phyloP scores from a whole-genome alignment of 2,329 filamentous ascomycete species.

The Didymella arachidicola region DNA sequence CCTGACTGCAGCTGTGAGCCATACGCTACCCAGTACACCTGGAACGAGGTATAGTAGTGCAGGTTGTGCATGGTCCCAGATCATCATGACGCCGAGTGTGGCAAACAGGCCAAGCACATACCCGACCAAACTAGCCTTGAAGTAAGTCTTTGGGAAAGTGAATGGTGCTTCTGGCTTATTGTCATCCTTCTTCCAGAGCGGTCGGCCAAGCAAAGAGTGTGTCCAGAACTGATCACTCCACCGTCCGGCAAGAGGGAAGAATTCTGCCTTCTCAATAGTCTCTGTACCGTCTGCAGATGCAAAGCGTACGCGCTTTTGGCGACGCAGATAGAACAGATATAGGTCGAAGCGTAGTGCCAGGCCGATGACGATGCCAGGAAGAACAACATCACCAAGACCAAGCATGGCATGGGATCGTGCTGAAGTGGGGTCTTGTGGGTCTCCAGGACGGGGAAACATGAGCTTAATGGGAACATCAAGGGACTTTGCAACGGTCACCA shows the following conservation, averaged over 20 bases:
- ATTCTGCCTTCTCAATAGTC: conserved; percentile 50
- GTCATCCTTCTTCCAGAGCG: conserved; percentile 30
- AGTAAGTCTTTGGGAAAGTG: conserved; percentile 83
- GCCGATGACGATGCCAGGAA: conserved; percentile 89
- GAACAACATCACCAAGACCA: conserved; percentile 90
- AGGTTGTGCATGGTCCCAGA: conserved; percentile 84
- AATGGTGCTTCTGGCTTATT: conserved; percentile 40
- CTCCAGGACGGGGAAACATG: conserved; percentile 73
- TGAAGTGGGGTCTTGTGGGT: conserved; percentile 54
- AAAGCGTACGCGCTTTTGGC: conserved; percentile 56
- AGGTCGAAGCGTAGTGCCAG: conserved; percentile 91
- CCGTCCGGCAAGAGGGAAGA: conserved; percentile 65
- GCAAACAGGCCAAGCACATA: conserved; percentile 80
- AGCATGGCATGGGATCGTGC: conserved; percentile 72
- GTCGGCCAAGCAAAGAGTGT: conserved; percentile 43
- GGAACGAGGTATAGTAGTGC: conserved; percentile 93
- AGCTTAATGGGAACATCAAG: conserved; percentile 94
- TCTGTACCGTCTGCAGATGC: conserved; percentile 22
- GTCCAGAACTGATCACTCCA: conserved; percentile 91
- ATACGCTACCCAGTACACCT: conserved; percentile 76
- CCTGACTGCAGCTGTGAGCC: conserved; percentile 73
- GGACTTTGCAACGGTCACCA: conserved; percentile 86
- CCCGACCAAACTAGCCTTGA: conserved; percentile 76
- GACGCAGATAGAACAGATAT: conserved; percentile 79
- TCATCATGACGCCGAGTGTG: conserved; percentile 78